phyloP scores from a whole-genome alignment of 2,329 filamentous ascomycete genomes.

The Aureobasidium lini region DNA sequence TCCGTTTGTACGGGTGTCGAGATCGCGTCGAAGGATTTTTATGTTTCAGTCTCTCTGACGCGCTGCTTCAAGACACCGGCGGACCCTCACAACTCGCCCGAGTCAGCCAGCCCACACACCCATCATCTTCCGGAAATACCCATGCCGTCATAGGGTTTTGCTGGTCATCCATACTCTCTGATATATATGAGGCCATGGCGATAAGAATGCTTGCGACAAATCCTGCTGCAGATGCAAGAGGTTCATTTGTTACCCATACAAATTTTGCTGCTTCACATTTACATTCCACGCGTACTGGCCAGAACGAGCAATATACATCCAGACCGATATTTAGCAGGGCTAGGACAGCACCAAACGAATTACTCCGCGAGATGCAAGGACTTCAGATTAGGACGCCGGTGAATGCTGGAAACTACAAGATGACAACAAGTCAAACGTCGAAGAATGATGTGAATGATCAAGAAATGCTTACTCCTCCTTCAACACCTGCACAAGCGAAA shows the following conservation, averaged over 20 bases:
- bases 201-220: neutral
- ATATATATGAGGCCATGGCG: neutral
- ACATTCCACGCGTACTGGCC: slow-evolving; percentile 5
- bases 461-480: slow-evolving; percentile 11
- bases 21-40: slow-evolving; percentile 6
- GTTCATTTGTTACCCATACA: neutral
- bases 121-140: slow-evolving; percentile 2
- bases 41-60: slow-evolving; percentile 11
- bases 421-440: neutral
- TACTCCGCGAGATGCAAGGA: slow-evolving; percentile 9
- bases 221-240: neutral
- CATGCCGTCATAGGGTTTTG: slow-evolving; percentile 10
- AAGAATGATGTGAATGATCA: neutral
- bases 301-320: slow-evolving; percentile 6
- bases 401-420: neutral
- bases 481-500: slow-evolving; percentile 3
- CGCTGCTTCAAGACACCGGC: neutral
- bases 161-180: neutral
- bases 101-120: slow-evolving; percentile 10
- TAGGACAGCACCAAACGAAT: slow-evolving; percentile 1
- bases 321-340: neutral
- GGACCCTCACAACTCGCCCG: neutral
- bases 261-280: neutral
- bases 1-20: neutral
- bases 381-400: slow-evolving; percentile 3